Base-by-base conservation (phyloP, 805 yeast species). In the Candida oleophila region DNA sequence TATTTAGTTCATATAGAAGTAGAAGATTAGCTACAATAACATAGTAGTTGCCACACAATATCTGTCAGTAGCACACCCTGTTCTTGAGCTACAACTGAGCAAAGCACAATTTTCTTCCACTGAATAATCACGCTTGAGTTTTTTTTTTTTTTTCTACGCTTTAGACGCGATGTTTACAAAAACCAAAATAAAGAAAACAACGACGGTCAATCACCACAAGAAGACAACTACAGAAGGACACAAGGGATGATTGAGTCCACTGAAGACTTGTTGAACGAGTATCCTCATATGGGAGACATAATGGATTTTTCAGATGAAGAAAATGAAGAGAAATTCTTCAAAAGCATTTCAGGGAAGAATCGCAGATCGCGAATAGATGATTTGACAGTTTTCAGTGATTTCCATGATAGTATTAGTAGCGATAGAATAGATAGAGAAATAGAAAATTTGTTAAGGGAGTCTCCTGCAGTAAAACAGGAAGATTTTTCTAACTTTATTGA, bases 1-100 rank as follows among this genome's bases (percentile, higher is more conserved):
- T 76, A 75, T 42, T 61, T 87, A 46, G 78, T 80, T 1, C 89
- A 86, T 60, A 61, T 85, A 3, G 66, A 69, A 34, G 84, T 84
- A 3, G 75, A 64, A 46, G 66, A 62, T 14, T 60, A 50, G n/a
- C n/a, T n/a, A n/a, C n/a, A n/a, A n/a, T n/a, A n/a, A n/a, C n/a
- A n/a, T n/a, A n/a, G n/a, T n/a, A n/a, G n/a, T n/a, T n/a, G n/a
- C n/a, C n/a, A n/a, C n/a, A n/a, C n/a, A n/a, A n/a, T n/a, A n/a
- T n/a, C n/a, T n/a, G n/a, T n/a, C n/a, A n/a, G n/a, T n/a, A n/a
- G n/a, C n/a, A n/a, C n/a, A n/a, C n/a, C n/a, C n/a, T n/a, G n/a
- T n/a, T n/a, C n/a, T n/a, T n/a, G n/a, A n/a, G n/a, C n/a, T n/a
- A n/a, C n/a, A n/a, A n/a, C n/a, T n/a, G n/a, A n/a, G n/a, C n/a